Evolutionary conservation across 768 basidiomycete genomes (phyloP), one percentile per base, ranked within the genome.

Genomic region (Pulveroboletus sp.): DNA sequence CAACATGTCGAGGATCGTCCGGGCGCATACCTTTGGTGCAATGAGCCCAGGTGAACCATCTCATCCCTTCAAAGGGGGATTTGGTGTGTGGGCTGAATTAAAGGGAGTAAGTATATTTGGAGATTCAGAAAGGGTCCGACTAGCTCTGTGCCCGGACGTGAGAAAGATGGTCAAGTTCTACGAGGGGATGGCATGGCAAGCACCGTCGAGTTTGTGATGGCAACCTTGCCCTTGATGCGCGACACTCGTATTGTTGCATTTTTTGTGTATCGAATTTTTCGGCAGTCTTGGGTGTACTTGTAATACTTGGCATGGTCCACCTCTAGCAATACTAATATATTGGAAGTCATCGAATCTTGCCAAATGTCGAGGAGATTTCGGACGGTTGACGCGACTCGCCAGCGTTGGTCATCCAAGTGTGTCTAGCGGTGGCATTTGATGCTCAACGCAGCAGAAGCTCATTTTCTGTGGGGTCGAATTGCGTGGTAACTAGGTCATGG

Each of bases 361-460:
- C 18, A 15, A 21, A 21, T 21, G 21, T 21, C 21, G 21, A 21
- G 21, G 21, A 21, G 21, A 21, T 21, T 33, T 9, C 40, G 50
- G 30, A 63, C 57, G 53, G 42, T 11, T 14, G 35, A 45, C 14
- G n/a, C 61, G 3, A n/a, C 39, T 43, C 32, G 32, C 31, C 42
- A 8, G 54, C 21, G 15, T 36, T 61, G 5, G 37, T 39, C 0
- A 64, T 84, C 43, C 84, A 87, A 70, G 81, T 89, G 41, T 89
- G 89, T 61, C 88, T 86, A 6, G 85, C 88, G 17, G 56, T 78
- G 47, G 76, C 76, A 86, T 88, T 88, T 33, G 52, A 81, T 74
- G 27, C 31, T 45, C 18, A 32, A 14, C 36, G 3, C 42, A 11
- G 7, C 24, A 12, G 17, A 30, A 12, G 40, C 27, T 18, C 44